Evolutionary conservation across 352 stramenopile species (phyloP).

Genomic region (Aphanomyces astaci): DNA sequence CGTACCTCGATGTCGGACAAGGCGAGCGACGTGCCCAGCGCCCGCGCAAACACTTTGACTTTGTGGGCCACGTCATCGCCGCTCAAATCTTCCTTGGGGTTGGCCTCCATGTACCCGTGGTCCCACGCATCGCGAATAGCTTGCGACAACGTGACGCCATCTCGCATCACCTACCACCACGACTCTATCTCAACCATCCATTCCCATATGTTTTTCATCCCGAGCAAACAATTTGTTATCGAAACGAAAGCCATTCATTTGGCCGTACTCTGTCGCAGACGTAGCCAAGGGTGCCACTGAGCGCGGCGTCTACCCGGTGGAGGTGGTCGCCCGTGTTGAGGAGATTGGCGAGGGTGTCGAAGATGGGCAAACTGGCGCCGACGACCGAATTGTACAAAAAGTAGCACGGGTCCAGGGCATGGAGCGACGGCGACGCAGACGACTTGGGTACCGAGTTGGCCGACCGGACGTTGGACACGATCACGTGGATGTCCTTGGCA

Average conservation of each 20-base stretch:
- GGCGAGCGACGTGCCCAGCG: conserved; percentile 47
- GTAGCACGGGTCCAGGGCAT: conserved; percentile 38
- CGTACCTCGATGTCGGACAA: conserved; percentile 35
- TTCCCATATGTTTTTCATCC: too few relatives aligned
- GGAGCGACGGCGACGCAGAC: conserved; percentile 41
- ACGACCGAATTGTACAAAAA: conserved; percentile 79
- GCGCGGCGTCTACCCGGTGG: conserved; percentile 40
- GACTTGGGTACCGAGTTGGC: conserved; percentile 45
- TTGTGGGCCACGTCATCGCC: conserved; percentile 61
- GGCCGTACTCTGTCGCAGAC: conserved; percentile 38
- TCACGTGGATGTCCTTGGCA: conserved; percentile 60
- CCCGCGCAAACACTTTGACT: conserved; percentile 55
- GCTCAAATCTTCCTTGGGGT: conserved; percentile 60
- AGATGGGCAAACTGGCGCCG: conserved; percentile 53
- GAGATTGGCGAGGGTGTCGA: conserved; percentile 70
- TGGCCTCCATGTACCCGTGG: conserved; percentile 57
- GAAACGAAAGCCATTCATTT: too few relatives aligned
- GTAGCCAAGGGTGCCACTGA: conserved; percentile 69
- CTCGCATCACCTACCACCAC: conserved; percentile 41
- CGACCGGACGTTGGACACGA: conserved; percentile 58
- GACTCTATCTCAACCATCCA: too few relatives aligned
- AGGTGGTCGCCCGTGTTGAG: conserved; percentile 62
- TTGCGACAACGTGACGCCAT: conserved; percentile 45
- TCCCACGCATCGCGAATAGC: conserved; percentile 42
- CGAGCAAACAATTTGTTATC: too few relatives aligned